Conservation (phyloP, 495 filamentous ascomycete species). For the Penicillium ucsense region DNA sequence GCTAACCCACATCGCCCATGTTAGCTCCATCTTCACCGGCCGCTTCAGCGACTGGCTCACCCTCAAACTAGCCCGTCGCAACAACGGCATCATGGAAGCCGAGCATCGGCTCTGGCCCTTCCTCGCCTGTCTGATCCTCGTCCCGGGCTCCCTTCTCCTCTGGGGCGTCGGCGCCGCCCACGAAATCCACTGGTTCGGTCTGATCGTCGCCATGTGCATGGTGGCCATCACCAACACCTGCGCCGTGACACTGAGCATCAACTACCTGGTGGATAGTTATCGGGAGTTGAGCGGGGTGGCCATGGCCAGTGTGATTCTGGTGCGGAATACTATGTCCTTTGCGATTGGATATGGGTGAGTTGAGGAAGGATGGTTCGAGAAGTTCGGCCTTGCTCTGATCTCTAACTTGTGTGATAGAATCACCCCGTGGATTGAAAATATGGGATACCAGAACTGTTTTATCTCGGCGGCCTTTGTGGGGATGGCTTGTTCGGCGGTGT, state of each 20-base stretch:
- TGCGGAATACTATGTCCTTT: constrained; percentile 60
- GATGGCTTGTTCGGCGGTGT: constrained; percentile 42
- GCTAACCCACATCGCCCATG: neutral
- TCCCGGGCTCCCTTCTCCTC: constrained; percentile 49
- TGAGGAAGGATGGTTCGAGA: neutral
- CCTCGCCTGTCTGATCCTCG: constrained; percentile 38
- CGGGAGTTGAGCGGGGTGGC: constrained; percentile 53
- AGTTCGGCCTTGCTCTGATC: neutral
- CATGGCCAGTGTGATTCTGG: constrained; percentile 52
- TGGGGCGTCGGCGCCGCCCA: constrained; percentile 64
- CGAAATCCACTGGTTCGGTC: constrained; percentile 50
- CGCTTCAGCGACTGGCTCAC: constrained; percentile 51
- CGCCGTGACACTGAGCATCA: constrained; percentile 49
- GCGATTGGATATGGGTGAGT: constrained; percentile 46
- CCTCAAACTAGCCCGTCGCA: constrained; percentile 47
- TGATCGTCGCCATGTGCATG: constrained; percentile 52
- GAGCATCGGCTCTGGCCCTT: constrained; percentile 59
- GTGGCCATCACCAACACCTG: constrained; percentile 48
- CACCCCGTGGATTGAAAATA: constrained; percentile 50
- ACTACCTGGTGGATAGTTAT: constrained; percentile 57
- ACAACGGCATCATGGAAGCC: constrained; percentile 52
- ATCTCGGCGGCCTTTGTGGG: constrained; percentile 52
- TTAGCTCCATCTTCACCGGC: constrained; percentile 39
- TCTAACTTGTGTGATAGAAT: constrained; percentile 31
- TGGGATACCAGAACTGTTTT: constrained; percentile 56